These are phyloP conservation scores for Beauveria sp. DNA, from an alignment of 2,329 filamentous ascomycete species.

Conservation along the genomic window DNA sequence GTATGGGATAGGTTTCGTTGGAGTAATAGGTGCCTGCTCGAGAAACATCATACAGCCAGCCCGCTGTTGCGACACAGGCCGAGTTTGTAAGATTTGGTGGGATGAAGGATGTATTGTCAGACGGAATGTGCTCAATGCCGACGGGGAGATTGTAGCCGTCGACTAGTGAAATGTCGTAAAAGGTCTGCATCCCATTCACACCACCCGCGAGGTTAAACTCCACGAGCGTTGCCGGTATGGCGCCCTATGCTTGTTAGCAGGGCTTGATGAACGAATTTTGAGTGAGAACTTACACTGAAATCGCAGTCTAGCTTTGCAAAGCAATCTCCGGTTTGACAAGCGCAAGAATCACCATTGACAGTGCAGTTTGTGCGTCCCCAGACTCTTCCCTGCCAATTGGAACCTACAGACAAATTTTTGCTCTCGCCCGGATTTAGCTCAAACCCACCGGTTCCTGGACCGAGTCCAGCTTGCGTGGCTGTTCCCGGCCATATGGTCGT, in stretches of 20 bases:
- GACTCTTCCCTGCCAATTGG: slow-evolving; percentile 72
- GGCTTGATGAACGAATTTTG: not conserved
- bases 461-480: slow-evolving; percentile 62
- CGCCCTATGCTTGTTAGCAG: slow-evolving; percentile 42
- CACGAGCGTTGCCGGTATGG: slow-evolving; percentile 66
- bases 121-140: slow-evolving; percentile 52
- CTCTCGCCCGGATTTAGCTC: slow-evolving; percentile 51
- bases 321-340: slow-evolving; percentile 72
- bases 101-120: slow-evolving; percentile 56
- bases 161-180: slow-evolving; percentile 79
- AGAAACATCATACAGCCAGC: slow-evolving; percentile 49
- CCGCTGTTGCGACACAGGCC: slow-evolving; percentile 65
- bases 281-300: slow-evolving; percentile 48
- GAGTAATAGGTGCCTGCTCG: slow-evolving; percentile 50
- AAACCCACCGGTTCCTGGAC: slow-evolving; percentile 62
- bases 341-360: slow-evolving; percentile 58
- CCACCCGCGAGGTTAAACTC: slow-evolving; percentile 73
- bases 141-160: slow-evolving; percentile 78
- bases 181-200: slow-evolving; percentile 53
- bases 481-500: slow-evolving; percentile 71
- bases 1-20: slow-evolving; percentile 58
- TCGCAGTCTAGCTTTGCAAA: slow-evolving; percentile 61
- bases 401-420: slow-evolving; percentile 55
- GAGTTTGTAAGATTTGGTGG: slow-evolving; percentile 71
- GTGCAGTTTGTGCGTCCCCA: slow-evolving; percentile 83